These are phyloP conservation scores for Plectosphaerella plurivora DNA, from an alignment of 2,329 filamentous ascomycete genomes.

Conservation along the genomic window DNA sequence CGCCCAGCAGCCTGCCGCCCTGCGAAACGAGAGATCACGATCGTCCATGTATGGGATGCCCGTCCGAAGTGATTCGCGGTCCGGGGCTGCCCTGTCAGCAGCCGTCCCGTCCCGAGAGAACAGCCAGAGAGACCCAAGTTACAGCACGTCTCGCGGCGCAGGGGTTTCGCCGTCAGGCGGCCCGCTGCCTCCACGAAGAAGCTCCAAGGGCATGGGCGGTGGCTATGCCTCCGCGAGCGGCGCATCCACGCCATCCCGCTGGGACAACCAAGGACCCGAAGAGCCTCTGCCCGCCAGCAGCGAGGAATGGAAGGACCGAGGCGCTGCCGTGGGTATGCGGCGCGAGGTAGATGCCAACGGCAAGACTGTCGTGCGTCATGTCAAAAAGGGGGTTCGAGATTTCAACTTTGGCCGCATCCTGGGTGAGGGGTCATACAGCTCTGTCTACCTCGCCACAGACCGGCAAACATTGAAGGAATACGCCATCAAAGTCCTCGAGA, in stretches of 20 bases:
- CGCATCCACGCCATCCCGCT: conserved; percentile 33
- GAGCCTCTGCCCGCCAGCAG: conserved; percentile 52
- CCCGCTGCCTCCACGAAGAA: conserved; percentile 68
- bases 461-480: conserved; percentile 93
- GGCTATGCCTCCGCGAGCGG: conserved; percentile 43
- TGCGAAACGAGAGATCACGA: conserved; percentile 54
- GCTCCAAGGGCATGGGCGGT: conserved; percentile 66
- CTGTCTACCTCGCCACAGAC: conserved; percentile 88
- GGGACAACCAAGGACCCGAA: conserved; percentile 30
- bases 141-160: conserved; percentile 55
- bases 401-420: conserved; percentile 89
- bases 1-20: conserved; percentile 37
- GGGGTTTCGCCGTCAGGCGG: conserved; percentile 45
- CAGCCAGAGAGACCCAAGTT: conserved; percentile 65
- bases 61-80: conserved; percentile 59
- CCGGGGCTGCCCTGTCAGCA: conserved; percentile 53
- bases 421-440: conserved; percentile 97
- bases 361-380: conserved; percentile 72
- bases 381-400: conserved; percentile 97
- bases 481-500: conserved; percentile 96
- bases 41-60: conserved; percentile 52
- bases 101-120: conserved; percentile 62
- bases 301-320: conserved; percentile 94
- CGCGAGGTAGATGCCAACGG: conserved; percentile 84
- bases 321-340: conserved; percentile 78